Percentiles rank a stretch among this genome's conserved stretches.
These are phyloP conservation scores for Hemileccinum hortonii DNA, from an alignment of 1,284 basidiomycete species.

Conservation along the genomic window DNA sequence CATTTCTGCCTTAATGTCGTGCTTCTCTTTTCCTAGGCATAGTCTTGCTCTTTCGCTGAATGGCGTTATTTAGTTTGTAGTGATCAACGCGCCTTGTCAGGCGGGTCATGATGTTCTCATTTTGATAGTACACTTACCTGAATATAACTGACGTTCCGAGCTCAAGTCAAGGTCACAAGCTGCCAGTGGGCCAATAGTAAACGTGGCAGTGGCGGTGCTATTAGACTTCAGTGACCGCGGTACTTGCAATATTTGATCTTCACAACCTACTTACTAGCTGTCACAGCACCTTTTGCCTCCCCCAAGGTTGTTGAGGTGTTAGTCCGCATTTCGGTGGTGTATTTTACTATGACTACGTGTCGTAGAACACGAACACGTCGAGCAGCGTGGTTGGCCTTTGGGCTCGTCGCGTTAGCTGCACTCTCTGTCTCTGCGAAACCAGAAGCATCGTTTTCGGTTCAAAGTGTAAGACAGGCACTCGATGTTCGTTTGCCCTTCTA, in stretches of 20 bases:
- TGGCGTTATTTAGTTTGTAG: too few species aligned
- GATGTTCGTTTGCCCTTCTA: neutral
- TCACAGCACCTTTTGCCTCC: neutral
- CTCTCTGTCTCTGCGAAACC: slow-evolving; percentile 39
- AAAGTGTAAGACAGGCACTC: slow-evolving; percentile 19
- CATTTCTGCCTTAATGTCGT: too few species aligned
- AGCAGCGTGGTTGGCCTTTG: slow-evolving; percentile 60
- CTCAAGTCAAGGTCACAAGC: too few species aligned
- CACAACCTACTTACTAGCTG: neutral
- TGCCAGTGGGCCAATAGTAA: too few species aligned
- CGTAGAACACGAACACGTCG: slow-evolving; percentile 41
- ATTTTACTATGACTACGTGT: slow-evolving; percentile 19
- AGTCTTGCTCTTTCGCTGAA: too few species aligned
- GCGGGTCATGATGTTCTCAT: too few species aligned
- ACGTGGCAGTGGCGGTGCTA: slow-evolving; percentile 28
- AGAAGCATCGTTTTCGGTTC: slow-evolving; percentile 22
- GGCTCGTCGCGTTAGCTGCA: slow-evolving; percentile 48
- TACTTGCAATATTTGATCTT: neutral
- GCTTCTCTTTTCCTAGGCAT: too few species aligned
- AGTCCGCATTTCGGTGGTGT: neutral
- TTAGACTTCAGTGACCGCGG: too few species aligned
- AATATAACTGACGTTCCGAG: too few species aligned
- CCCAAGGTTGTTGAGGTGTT: neutral
- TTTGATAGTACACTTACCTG: too few species aligned
- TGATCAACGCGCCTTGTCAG: too few species aligned